Evolutionary conservation across 805 yeast genomes (phyloP), one percentile per base, ranked within the genome.

Genomic region (Ogataea angusta): DNA sequence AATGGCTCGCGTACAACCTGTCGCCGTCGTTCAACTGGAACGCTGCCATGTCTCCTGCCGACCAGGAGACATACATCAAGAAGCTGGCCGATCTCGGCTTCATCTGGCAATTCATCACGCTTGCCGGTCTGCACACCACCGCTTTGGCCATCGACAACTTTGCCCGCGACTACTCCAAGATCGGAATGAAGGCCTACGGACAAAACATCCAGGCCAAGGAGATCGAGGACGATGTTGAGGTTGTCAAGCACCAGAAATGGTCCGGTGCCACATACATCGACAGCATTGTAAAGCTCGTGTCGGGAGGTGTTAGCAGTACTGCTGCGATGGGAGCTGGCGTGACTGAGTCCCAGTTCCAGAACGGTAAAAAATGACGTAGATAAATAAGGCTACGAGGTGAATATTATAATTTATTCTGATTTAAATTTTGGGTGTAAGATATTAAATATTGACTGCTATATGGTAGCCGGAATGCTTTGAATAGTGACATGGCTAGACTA

Each of bases 261-360:
- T 88, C 96, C 30, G 98, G 98, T 62, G 98, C 98, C 22, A 95
- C 87, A 68, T 90, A 88, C 72, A 84, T 91, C 60, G 98, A 91
- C 67, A 82, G 87, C 45, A 72, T 91, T 59, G 80, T 91, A 65
- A 89, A 83, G 67, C 73, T 88, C 67, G 93, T 89, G 18, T 82
- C 93, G 42, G 97, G 97, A 57, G 98, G 98, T 70, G 85, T 90
- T 43, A 75, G 90, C 37, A 83, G 95, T 14, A 91, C 98, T 35
- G 95, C 97, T 52, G 97, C 98, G 35, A 91, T 91, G 97, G 97
- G 97, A 60, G 83, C 83, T 47, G 98, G 98, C 72, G 97, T 91
- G 52, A 91, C 98, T 40, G 98, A 91, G 71, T 95, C 85, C 53
- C 98, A 91, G 69, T 91, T 91, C 72, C 85, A 84, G 56, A 47